Base-by-base conservation (phyloP, 306 rosid genomes). In the Rosa multiflora region DNA sequence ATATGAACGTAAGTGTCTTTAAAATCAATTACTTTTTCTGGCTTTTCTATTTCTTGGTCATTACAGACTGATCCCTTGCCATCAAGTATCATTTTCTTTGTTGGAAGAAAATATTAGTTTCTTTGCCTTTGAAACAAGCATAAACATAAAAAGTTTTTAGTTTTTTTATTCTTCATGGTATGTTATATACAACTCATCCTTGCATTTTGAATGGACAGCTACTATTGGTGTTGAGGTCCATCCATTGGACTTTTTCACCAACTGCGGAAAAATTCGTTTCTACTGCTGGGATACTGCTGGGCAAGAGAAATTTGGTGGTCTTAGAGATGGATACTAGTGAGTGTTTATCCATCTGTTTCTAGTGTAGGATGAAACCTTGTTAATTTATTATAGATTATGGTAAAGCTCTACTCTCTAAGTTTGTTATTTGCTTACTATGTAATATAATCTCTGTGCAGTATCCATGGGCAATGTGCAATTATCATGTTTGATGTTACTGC, bases 251-350 rank as follows among this genome's bases (percentile, higher is more conserved):
- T 92, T 92, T 14, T 90, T 88, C 84, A 92, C 94, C 1, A 92
- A 90, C 87, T 92, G 94, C 63, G 97, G 94, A 18, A 88, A 90
- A 55, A 83, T 92, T 74, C 88, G 97, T 0, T 92, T 92, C 82
- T 88, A 90, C 73, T 92, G 97, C 83, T 92, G 97, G 97, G 94
- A 92, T 75, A 91, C 93, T 3, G 96, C 96, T 1, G 96, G 96
- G 0, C 96, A 91, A 79, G 96, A 89, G 78, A 91, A 89, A 70
- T 91, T 91, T 58, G 96, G 96, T 48, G 96, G 96, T 23, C 93
- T 91, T 3, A 76, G 96, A 83, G 96, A 91, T 82, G 96, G 90
- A 67, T 91, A 91, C 40, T 91, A 91, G 96, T 87, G 49, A 83
- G 91, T 80, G 4, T 6, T 70, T 2, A 44, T 11, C 47, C 10